These are phyloP conservation scores for Puccinia triticina DNA, from an alignment of 1,284 basidiomycete genomes.

Conservation along the genomic window DNA sequence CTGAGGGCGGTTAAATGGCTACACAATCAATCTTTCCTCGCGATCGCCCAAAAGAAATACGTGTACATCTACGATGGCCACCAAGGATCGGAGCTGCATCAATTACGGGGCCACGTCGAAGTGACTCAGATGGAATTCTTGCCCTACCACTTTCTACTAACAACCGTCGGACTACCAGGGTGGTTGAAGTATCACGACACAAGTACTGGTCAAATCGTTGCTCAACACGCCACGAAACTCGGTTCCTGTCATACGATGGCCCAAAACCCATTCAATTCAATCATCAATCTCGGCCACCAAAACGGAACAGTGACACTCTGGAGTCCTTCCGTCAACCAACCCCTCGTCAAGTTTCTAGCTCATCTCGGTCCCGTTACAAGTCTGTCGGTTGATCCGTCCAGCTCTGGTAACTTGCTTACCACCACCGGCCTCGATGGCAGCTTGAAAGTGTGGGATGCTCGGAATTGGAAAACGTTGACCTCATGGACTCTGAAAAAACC, in stretches of 20 bases:
- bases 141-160: slow-evolving; percentile 93
- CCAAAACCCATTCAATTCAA: slow-evolving; percentile 88
- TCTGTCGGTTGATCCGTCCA: slow-evolving; percentile 74
- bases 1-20: slow-evolving; percentile 67
- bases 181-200: slow-evolving; percentile 97
- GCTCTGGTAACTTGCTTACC: slow-evolving; percentile 82
- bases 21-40: slow-evolving; percentile 88
- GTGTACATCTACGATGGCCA: slow-evolving; percentile 89
- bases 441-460: slow-evolving; percentile 92
- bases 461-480: slow-evolving; percentile 78
- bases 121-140: slow-evolving; percentile 88
- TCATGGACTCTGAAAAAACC: slow-evolving; percentile 55
- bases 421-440: slow-evolving; percentile 84
- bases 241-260: slow-evolving; percentile 84
- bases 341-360: slow-evolving; percentile 86
- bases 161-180: slow-evolving; percentile 80
- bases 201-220: slow-evolving; percentile 83
- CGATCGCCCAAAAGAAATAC: slow-evolving; percentile 95
- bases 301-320: slow-evolving; percentile 87
- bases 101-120: slow-evolving; percentile 76
- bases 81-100: slow-evolving; percentile 89
- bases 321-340: slow-evolving; percentile 90
- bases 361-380: slow-evolving; percentile 85
- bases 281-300: slow-evolving; percentile 89
- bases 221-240: slow-evolving; percentile 85